These are phyloP conservation scores for Cladobotryum mycophilum DNA, from an alignment of 2,329 filamentous ascomycete species.

Conservation along the genomic window DNA sequence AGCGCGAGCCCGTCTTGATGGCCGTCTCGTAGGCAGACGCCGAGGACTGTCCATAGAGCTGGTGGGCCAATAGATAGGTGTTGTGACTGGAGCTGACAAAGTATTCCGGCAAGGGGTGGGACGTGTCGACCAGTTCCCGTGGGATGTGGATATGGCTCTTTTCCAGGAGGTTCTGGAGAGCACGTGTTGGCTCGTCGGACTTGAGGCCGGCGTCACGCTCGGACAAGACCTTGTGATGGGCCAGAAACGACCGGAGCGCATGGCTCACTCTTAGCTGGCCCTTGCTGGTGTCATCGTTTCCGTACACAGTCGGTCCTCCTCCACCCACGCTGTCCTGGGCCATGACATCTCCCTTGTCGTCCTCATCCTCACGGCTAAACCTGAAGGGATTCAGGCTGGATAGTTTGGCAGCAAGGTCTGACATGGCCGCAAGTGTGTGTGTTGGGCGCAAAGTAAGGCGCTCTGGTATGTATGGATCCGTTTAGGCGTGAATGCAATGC, in stretches of 20 bases:
- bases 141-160: slow-evolving; percentile 55
- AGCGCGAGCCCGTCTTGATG: slow-evolving; percentile 56
- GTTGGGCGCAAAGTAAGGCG: neutral
- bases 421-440: slow-evolving; percentile 4
- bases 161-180: slow-evolving; percentile 46
- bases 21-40: slow-evolving; percentile 58
- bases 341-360: slow-evolving; percentile 29
- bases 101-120: slow-evolving; percentile 59
- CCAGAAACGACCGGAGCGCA: slow-evolving; percentile 50
- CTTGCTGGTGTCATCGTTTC: slow-evolving; percentile 42
- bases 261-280: slow-evolving; percentile 53
- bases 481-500: neutral
- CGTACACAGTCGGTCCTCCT: slow-evolving; percentile 35
- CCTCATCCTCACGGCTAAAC: slow-evolving; percentile 23
- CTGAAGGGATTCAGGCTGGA: slow-evolving; percentile 26
- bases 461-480: too few relatives aligned
- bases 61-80: slow-evolving; percentile 64
- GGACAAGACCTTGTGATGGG: slow-evolving; percentile 44
- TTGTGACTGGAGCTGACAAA: slow-evolving; percentile 70
- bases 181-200: slow-evolving; percentile 32
- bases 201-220: slow-evolving; percentile 42
- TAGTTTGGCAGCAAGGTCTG: slow-evolving; percentile 23
- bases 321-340: slow-evolving; percentile 44
- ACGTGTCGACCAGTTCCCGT: slow-evolving; percentile 46
- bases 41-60: slow-evolving; percentile 58